phyloP scores from a whole-genome alignment of 108 stramenopile genomes.

The Cyclotella baltica region DNA sequence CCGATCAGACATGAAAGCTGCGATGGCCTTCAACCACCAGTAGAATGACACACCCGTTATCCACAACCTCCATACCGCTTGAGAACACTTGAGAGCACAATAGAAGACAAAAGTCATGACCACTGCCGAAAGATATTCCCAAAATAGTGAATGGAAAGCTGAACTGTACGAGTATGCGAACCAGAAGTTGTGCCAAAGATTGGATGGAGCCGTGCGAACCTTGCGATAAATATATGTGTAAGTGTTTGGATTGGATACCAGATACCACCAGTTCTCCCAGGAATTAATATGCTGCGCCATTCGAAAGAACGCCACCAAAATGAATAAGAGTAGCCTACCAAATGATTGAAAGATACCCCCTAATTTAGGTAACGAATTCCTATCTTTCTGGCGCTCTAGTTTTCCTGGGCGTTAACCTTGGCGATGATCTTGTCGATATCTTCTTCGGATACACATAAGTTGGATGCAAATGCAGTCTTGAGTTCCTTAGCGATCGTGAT shows the following conservation, averaged over 20 bases:
- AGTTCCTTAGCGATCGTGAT: not conserved
- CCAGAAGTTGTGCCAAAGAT: not conserved
- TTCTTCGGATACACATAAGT: conserved; percentile 8
- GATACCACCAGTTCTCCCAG: not conserved
- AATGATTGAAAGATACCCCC: not conserved
- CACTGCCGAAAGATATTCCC: not conserved
- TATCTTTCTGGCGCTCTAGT: conserved; percentile 14
- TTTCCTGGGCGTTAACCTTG: conserved; percentile 9
- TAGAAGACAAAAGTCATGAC: not conserved
- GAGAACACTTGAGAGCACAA: not conserved
- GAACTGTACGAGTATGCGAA: not conserved
- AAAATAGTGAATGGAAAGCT: not conserved
- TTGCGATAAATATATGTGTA: not conserved
- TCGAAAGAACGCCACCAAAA: conserved; percentile 3
- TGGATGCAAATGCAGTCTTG: not conserved
- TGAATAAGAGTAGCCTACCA: not conserved
- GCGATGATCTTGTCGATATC: conserved; percentile 16
- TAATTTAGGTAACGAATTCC: conserved; percentile 14
- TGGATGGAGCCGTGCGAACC: not conserved
- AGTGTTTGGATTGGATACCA: not conserved
- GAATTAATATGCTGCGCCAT: conserved; percentile 1
- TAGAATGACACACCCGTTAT: not conserved
- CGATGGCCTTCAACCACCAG: not conserved
- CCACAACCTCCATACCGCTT: not conserved
- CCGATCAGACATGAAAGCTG: not conserved